phyloP scores from a whole-genome alignment of 352 stramenopile species.

The Pythium volutum region DNA sequence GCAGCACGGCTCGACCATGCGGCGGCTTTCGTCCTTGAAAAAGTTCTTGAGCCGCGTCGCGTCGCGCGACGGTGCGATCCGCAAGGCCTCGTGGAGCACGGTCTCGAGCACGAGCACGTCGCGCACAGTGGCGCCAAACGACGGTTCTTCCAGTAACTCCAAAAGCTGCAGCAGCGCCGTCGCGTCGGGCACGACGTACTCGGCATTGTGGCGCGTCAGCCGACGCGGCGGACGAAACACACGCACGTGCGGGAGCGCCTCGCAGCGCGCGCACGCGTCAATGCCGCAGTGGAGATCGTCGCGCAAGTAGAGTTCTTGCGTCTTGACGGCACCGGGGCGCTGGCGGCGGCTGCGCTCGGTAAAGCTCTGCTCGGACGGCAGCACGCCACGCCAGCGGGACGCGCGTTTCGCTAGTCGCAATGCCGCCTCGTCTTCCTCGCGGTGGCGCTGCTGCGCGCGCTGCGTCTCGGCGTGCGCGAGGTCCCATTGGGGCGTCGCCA shows the following conservation, averaged over 20 bases:
- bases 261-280: conserved; percentile 41
- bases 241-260: conserved; percentile 12
- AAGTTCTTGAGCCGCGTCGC: conserved; percentile 62
- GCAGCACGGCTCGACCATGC: conserved; percentile 35
- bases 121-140: conserved; percentile 36
- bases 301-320: conserved; percentile 68
- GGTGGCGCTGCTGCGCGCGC: conserved; percentile 23
- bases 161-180: conserved; percentile 71
- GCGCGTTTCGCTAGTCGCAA: conserved; percentile 5
- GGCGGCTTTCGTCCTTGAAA: conserved; percentile 54
- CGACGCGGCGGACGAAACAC: conserved; percentile 26
- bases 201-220: conserved; percentile 35
- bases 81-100: conserved; percentile 57
- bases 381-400: conserved; percentile 48
- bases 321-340: conserved; percentile 68
- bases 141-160: conserved; percentile 62
- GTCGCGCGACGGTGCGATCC: conserved; percentile 63
- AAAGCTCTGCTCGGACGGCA: conserved; percentile 61
- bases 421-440: conserved; percentile 21
- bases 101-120: conserved; percentile 74
- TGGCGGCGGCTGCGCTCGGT: conserved; percentile 71
- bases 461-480: conserved; percentile 26
- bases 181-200: conserved; percentile 73
- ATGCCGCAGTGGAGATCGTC: conserved; percentile 72
- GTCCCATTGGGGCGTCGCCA: conserved; percentile 29